These are phyloP conservation scores for Hypholoma fasciculare DNA, from an alignment of 768 basidiomycete species.

Conservation along the genomic window DNA sequence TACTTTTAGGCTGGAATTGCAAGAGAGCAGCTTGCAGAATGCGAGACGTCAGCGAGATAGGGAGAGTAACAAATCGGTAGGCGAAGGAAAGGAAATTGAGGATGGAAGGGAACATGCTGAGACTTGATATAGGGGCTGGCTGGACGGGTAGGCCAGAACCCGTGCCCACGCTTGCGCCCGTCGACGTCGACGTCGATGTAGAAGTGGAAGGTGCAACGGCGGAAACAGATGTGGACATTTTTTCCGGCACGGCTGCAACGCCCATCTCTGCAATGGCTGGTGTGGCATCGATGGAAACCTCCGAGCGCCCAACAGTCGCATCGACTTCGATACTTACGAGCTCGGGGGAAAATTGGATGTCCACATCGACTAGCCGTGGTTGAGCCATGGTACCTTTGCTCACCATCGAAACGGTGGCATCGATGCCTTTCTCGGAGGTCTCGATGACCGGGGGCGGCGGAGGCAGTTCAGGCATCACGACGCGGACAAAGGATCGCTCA, in stretches of 20 bases:
- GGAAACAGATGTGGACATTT: conserved; percentile 45
- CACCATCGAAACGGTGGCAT: conserved; percentile 36
- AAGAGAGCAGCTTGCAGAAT: conserved; percentile 30
- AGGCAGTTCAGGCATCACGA: conserved; percentile 15
- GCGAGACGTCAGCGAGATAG: conserved; percentile 49
- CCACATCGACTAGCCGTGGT: conserved; percentile 27
- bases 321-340: conserved; percentile 34
- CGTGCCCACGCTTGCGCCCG: background rate
- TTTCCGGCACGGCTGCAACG: conserved; percentile 54
- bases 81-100: conserved; percentile 46
- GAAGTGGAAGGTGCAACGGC: conserved; percentile 25
- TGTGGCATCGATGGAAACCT: conserved; percentile 50
- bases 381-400: conserved; percentile 32
- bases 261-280: conserved; percentile 40
- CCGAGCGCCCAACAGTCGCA: conserved; percentile 29
- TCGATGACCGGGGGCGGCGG: conserved; percentile 10
- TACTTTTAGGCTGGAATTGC: conserved; percentile 20
- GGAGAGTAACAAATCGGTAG: conserved; percentile 49
- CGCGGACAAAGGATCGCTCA: conserved; percentile 48
- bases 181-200: conserved; percentile 6
- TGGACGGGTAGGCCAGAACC: conserved; percentile 8
- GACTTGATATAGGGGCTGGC: conserved; percentile 24
- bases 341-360: conserved; percentile 37
- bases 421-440: conserved; percentile 48
- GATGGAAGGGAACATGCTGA: conserved; percentile 31